A percentile compares a stretch with the other conserved stretches of the same genome.
These are phyloP conservation scores for Pseudogymnoascus sp. DNA, from an alignment of 2,329 filamentous ascomycete genomes.

Conservation along the genomic window DNA sequence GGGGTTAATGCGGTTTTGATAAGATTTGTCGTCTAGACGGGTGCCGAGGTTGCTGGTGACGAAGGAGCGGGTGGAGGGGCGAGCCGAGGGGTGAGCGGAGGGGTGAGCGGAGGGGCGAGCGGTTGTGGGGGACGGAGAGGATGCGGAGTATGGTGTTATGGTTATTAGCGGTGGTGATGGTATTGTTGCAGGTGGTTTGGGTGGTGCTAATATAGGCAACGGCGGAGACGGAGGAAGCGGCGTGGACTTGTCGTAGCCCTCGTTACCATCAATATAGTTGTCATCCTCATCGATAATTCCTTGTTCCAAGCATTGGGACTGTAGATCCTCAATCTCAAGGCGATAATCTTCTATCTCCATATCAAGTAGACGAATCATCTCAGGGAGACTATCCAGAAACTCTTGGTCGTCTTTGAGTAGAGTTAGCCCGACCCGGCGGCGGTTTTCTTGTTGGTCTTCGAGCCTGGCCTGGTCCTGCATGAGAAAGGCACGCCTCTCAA, in stretches of 20 bases:
- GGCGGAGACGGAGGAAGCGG: not conserved
- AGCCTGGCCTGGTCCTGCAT: constrained; percentile 15
- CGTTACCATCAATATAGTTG: not conserved
- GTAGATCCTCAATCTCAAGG: constrained; percentile 12
- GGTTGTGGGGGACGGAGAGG: not conserved
- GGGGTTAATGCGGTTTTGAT: not conserved
- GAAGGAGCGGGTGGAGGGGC: not conserved
- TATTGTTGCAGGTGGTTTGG: not conserved
- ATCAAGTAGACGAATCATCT: constrained; percentile 5
- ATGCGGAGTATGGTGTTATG: not conserved
- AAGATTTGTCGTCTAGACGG: not conserved
- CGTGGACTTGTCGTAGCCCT: not conserved
- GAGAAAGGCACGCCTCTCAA: constrained; percentile 16
- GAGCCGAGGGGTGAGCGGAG: too few relatives aligned
- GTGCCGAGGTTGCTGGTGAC: not conserved
- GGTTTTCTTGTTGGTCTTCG: constrained; percentile 12
- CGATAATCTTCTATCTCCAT: constrained; percentile 12
- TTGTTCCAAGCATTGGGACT: constrained; percentile 14
- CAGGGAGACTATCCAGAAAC: constrained; percentile 18
- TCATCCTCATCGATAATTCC: constrained; percentile 21
- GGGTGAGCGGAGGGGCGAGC: too few relatives aligned
- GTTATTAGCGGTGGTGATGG: not conserved
- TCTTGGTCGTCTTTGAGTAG: constrained; percentile 15
- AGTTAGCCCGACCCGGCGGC: constrained; percentile 8
- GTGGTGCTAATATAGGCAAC: not conserved